Evolutionary conservation across 2,329 filamentous ascomycete species (phyloP).

Genomic region (Pyrenophora tritici-repentis): DNA sequence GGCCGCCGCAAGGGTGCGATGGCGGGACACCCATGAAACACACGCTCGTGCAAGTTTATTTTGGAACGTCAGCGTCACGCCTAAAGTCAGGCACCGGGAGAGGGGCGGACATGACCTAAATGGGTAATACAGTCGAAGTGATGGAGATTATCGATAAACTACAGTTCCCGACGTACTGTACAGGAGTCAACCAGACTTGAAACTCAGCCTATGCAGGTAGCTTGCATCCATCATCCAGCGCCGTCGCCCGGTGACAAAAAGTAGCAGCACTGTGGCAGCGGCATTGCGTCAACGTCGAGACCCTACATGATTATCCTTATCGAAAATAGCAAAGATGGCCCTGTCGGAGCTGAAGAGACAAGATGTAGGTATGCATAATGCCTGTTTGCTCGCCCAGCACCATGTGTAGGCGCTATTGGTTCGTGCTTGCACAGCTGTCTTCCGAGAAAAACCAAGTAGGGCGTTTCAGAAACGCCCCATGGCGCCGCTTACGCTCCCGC

Average conservation of each 20-base stretch:
- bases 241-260: too few relatives aligned
- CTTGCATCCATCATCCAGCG: too few relatives aligned
- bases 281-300: not conserved
- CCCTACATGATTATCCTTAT: slow-evolving; percentile 2
- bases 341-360: slow-evolving; percentile 13
- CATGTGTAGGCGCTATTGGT: slow-evolving; percentile 18
- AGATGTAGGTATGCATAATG: slow-evolving; percentile 22
- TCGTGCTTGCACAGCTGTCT: slow-evolving; percentile 31
- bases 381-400: slow-evolving; percentile 11
- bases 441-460: slow-evolving; percentile 25
- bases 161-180: slow-evolving; percentile 11
- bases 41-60: slow-evolving; percentile 18
- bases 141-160: slow-evolving; percentile 6
- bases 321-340: slow-evolving; percentile 7
- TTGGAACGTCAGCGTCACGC: slow-evolving; percentile 18
- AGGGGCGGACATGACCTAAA: slow-evolving; percentile 11
- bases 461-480: slow-evolving; percentile 39
- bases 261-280: not conserved
- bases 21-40: slow-evolving; percentile 31
- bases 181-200: slow-evolving; percentile 2
- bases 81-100: slow-evolving; percentile 11
- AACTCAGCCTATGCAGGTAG: too few relatives aligned
- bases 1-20: slow-evolving; percentile 10
- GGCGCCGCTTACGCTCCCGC: slow-evolving; percentile 22
- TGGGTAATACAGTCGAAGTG: slow-evolving; percentile 7